Conservation (phyloP, 148 eudicot genomes). For the Amaranthus hypochondriacus region DNA sequence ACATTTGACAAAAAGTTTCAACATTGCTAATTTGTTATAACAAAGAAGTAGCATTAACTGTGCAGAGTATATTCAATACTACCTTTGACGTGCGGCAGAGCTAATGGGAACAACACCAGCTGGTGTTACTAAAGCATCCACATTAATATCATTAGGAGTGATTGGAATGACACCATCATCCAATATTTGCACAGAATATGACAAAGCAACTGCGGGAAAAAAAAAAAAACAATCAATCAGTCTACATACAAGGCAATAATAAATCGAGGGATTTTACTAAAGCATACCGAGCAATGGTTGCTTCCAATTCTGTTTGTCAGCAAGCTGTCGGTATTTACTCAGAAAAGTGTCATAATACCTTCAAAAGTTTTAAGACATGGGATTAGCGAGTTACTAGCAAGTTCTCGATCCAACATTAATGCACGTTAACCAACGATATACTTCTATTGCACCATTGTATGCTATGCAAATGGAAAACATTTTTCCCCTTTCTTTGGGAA, state of each 20-base stretch:
- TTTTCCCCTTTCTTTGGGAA: too few relatives aligned
- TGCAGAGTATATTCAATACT: neutral
- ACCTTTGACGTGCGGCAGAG: constrained; percentile 47
- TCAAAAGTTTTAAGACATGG: constrained; percentile 18
- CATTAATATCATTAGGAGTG: constrained; percentile 66
- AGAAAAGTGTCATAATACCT: constrained; percentile 97
- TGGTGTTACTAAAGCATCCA: constrained; percentile 82
- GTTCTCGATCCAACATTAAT: neutral
- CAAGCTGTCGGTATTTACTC: constrained; percentile 71
- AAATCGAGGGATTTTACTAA: neutral
- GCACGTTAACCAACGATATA: neutral
- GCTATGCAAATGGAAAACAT: too few relatives aligned
- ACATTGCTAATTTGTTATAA: neutral
- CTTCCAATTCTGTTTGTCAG: constrained; percentile 71
- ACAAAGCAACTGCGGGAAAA: constrained; percentile 72
- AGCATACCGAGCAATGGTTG: constrained; percentile 68
- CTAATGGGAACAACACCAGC: constrained; percentile 76
- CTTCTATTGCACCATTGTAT: neutral
- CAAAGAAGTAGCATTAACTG: neutral
- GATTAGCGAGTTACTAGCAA: neutral
- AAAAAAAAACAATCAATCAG: constrained; percentile 11
- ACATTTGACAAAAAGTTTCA: neutral
- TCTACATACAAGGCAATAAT: neutral
- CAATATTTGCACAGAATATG: constrained; percentile 84
- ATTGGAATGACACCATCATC: constrained; percentile 81